A percentile compares a stretch with the other conserved stretches of the same genome.
phyloP scores from a whole-genome alignment of 805 yeast genomes.

The Saccharomycopsis capsularis region DNA sequence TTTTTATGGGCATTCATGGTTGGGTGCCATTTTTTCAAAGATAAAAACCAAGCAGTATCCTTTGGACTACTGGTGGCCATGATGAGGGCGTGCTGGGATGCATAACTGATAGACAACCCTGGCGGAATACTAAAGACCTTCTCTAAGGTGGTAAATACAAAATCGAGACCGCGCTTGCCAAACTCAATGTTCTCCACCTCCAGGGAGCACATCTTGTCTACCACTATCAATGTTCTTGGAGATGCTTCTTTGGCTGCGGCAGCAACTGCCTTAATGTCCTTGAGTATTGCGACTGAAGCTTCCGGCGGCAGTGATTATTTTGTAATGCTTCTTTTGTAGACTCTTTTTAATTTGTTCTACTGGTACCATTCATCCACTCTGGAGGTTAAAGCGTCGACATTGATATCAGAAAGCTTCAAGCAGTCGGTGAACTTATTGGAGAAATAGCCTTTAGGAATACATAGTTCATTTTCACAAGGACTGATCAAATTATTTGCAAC shows the following conservation, averaged over 20 bases:
- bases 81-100: slow-evolving; percentile 66
- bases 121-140: slow-evolving; percentile 95
- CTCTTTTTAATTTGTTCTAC: no score
- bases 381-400: slow-evolving; percentile 68
- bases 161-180: slow-evolving; percentile 86
- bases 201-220: slow-evolving; percentile 93
- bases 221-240: slow-evolving; percentile 77
- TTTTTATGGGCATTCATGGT: slow-evolving; percentile 79
- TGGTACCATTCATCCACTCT: no score
- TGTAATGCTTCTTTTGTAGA: slow-evolving; percentile 42
- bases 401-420: slow-evolving; percentile 61
- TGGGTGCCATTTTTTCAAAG: slow-evolving; percentile 80
- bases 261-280: slow-evolving; percentile 62
- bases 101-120: slow-evolving; percentile 73
- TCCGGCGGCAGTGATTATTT: slow-evolving; percentile 84
- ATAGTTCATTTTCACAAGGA: slow-evolving; percentile 52
- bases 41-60: slow-evolving; percentile 46
- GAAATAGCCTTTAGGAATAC: slow-evolving; percentile 86
- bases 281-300: slow-evolving; percentile 87
- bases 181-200: slow-evolving; percentile 84
- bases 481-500: slow-evolving; percentile 68
- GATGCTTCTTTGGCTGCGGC: slow-evolving; percentile 51
- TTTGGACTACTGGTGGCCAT: slow-evolving; percentile 49
- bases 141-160: slow-evolving; percentile 85
- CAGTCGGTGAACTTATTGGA: slow-evolving; percentile 77